Conservation (phyloP, 768 basidiomycete genomes). For the Tylopilus felleus region DNA sequence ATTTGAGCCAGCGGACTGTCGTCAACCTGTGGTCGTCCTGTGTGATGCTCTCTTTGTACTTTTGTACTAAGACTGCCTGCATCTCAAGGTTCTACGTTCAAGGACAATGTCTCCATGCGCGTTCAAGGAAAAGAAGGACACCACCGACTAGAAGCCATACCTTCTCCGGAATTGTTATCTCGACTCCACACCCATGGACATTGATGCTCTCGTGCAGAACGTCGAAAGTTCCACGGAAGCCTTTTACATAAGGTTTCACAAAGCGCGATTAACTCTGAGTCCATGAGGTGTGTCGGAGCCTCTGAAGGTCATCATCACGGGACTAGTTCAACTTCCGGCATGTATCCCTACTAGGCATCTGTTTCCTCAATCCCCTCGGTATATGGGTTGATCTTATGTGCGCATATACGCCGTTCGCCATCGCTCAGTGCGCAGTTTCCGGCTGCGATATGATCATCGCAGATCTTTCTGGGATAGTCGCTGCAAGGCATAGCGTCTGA, state of each 20-base stretch:
- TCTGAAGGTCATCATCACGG: slow-evolving; percentile 10
- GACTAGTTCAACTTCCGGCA: slow-evolving; percentile 6
- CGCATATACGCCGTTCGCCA: slow-evolving; percentile 8
- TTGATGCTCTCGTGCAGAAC: slow-evolving; percentile 17
- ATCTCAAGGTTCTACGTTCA: neutral
- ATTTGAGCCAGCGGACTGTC: neutral
- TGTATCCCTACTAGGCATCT: neutral
- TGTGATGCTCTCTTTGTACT: neutral
- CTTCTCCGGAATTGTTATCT: slow-evolving; percentile 5
- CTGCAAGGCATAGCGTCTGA: neutral
- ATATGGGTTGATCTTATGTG: slow-evolving; percentile 2
- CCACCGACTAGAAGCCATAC: neutral
- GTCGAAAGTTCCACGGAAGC: neutral
- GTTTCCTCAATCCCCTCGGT: slow-evolving; percentile 14
- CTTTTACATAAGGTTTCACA: slow-evolving; percentile 21
- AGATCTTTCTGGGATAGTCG: neutral
- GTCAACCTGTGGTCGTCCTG: neutral
- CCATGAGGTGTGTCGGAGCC: slow-evolving; percentile 16
- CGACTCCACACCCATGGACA: slow-evolving; percentile 6
- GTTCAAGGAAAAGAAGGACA: neutral
- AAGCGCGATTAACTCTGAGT: slow-evolving; percentile 10
- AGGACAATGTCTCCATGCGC: neutral
- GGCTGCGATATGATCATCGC: neutral
- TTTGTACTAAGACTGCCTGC: neutral
- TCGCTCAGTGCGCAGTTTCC: neutral